Evolutionary conservation across 495 filamentous ascomycete species (phyloP).

Genomic region (Hypoxylon trugodes): DNA sequence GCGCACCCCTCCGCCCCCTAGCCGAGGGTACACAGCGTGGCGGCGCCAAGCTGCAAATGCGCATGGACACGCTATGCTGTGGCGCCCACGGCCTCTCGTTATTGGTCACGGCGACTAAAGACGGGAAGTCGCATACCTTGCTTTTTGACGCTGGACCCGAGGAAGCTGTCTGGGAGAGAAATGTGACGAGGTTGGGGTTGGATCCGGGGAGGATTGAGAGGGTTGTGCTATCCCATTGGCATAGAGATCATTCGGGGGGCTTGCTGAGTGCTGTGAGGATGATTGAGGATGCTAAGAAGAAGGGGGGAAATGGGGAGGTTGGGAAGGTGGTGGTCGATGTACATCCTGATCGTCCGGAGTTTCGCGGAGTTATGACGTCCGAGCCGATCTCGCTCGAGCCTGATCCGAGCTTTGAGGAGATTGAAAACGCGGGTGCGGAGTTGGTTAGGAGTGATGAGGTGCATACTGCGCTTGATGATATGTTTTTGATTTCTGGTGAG

Average conservation of each 20-base stretch:
- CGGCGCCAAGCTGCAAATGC: slow-evolving; percentile 55
- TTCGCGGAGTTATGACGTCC: slow-evolving; percentile 57
- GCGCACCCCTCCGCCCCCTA: slow-evolving; percentile 46
- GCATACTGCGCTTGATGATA: slow-evolving; percentile 63
- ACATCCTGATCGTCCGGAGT: slow-evolving; percentile 64
- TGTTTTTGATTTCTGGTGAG: slow-evolving; percentile 66
- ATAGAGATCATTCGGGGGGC: slow-evolving; percentile 70
- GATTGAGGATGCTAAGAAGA: slow-evolving; percentile 52
- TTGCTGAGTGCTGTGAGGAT: slow-evolving; percentile 52
- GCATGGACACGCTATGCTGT: slow-evolving; percentile 67
- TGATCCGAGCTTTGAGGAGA: slow-evolving; percentile 64
- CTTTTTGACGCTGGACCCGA: slow-evolving; percentile 70
- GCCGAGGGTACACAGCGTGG: slow-evolving; percentile 41
- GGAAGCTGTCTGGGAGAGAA: slow-evolving; percentile 63
- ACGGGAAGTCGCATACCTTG: slow-evolving; percentile 58
- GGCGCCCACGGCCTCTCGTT: slow-evolving; percentile 68
- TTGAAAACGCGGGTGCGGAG: slow-evolving; percentile 56
- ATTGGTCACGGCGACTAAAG: slow-evolving; percentile 64
- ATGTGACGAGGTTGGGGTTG: slow-evolving; percentile 58
- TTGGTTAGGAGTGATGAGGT: slow-evolving; percentile 55
- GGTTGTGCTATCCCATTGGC: slow-evolving; percentile 64
- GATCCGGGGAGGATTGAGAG: slow-evolving; percentile 51
- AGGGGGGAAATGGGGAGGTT: slow-evolving; percentile 37
- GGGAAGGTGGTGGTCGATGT: slow-evolving; percentile 57
- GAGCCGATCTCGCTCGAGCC: slow-evolving; percentile 63